These are phyloP conservation scores for Hagleromyces aurorensis DNA, from an alignment of 805 yeast genomes.

Conservation along the genomic window DNA sequence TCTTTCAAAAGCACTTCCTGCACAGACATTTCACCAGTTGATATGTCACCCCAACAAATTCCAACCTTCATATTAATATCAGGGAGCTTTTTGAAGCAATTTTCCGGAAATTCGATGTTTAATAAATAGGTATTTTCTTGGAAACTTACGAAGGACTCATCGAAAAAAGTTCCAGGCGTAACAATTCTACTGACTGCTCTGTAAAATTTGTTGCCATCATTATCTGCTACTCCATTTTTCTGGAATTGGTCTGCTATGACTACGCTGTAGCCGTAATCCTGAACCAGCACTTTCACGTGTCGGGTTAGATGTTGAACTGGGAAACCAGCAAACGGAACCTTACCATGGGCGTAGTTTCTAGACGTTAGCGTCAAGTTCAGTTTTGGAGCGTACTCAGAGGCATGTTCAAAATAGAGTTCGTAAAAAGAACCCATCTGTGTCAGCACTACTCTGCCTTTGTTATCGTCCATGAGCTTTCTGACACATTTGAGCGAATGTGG, in stretches of 20 bases:
- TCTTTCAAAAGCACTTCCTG: conserved; percentile 55
- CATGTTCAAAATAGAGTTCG: conserved; percentile 86
- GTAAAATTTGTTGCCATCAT: conserved; percentile 37
- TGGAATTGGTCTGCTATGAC: conserved; percentile 71
- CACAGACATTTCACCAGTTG: conserved; percentile 70
- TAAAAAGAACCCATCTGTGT: conserved; percentile 85
- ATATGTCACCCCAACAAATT: conserved; percentile 80
- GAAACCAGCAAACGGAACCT: conserved; percentile 84
- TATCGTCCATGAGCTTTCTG: conserved; percentile 36
- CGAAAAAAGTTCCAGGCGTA: conserved; percentile 89
- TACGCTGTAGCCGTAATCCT: conserved; percentile 60
- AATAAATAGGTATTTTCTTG: conserved; percentile 63
- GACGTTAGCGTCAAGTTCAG: conserved; percentile 66
- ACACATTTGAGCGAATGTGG: conserved; percentile 34
- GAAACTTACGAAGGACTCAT: conserved; percentile 73
- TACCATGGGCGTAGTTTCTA: conserved; percentile 37
- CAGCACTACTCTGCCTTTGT: conserved; percentile 49
- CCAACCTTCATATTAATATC: conserved; percentile 45
- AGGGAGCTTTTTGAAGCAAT: conserved; percentile 33
- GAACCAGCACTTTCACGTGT: conserved; percentile 66
- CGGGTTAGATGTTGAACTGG: conserved; percentile 66
- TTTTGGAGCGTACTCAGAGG: conserved; percentile 59
- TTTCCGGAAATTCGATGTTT: conserved; percentile 53
- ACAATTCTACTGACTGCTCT: conserved; percentile 73
- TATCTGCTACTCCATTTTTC: conserved; percentile 22